phyloP scores from a whole-genome alignment of 768 basidiomycete species.

The Leccinum imitatum region DNA sequence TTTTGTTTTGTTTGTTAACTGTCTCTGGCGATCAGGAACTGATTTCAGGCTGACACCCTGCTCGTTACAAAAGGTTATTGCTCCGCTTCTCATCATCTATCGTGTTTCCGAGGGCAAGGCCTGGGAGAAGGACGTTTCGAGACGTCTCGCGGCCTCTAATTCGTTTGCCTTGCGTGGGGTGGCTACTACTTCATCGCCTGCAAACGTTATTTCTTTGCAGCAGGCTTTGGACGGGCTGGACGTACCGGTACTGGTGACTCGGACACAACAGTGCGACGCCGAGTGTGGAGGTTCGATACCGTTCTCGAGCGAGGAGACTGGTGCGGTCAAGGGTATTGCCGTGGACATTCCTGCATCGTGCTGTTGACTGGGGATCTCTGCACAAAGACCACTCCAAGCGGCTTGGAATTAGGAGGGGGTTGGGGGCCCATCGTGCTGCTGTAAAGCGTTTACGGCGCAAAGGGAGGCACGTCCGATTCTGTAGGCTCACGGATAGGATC shows the following conservation, averaged over 20 bases:
- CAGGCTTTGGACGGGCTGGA: slow-evolving; percentile 2
- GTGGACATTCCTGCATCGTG: no score
- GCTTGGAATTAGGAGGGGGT: no score
- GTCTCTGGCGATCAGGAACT: not conserved
- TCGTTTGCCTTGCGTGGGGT: slow-evolving; percentile 13
- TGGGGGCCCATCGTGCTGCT: no score
- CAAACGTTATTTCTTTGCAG: not conserved
- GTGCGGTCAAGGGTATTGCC: no score
- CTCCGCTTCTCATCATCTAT: slow-evolving; percentile 47
- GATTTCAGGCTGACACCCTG: not conserved
- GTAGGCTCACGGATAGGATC: no score
- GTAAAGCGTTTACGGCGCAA: no score
- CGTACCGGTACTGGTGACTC: slow-evolving; percentile 17
- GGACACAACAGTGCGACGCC: not conserved
- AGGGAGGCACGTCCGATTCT: no score
- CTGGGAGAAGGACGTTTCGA: slow-evolving; percentile 32
- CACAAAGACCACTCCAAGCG: not conserved
- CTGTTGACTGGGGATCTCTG: no score
- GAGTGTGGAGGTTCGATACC: slow-evolving; percentile 1
- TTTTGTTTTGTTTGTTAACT: no score
- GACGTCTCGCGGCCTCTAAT: slow-evolving; percentile 2
- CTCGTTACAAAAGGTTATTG: slow-evolving; percentile 34
- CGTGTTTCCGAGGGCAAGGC: slow-evolving; percentile 46
- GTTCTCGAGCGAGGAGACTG: no score
- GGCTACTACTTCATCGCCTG: not conserved